phyloP scores from a whole-genome alignment of 345 rosid genomes.

The Eucalyptus pauciflora region DNA sequence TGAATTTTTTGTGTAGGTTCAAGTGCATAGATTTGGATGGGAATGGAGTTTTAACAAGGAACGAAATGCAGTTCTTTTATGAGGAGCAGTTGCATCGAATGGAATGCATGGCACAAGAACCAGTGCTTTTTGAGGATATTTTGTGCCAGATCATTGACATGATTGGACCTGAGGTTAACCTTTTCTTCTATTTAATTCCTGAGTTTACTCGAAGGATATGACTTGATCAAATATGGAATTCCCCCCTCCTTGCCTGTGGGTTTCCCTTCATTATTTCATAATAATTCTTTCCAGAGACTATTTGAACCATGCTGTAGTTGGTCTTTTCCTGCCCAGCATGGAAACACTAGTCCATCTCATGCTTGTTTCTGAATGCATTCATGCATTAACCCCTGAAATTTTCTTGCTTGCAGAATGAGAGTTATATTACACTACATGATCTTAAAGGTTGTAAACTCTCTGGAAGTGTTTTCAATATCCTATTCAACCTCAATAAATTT shows the following conservation, averaged over 20 bases:
- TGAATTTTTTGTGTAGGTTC: conserved; percentile 43
- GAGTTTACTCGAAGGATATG: not conserved
- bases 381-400: not conserved
- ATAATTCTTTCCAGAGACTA: not conserved
- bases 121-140: conserved; percentile 91
- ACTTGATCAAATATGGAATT: not conserved
- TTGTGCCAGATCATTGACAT: conserved; percentile 92
- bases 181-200: not conserved
- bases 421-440: conserved; percentile 55
- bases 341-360: not conserved
- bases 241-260: not conserved
- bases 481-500: conserved; percentile 91
- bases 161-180: conserved; percentile 76
- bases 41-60: conserved; percentile 73
- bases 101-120: conserved; percentile 99
- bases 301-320: not conserved
- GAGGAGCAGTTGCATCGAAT: conserved; percentile 97
- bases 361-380: not conserved
- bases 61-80: conserved; percentile 86
- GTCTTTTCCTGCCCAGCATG: not conserved
- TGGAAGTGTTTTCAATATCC: conserved; percentile 84
- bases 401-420: conserved; percentile 45
- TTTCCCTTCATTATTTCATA: not conserved
- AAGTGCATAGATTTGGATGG: conserved; percentile 96
- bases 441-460: conserved; percentile 83